A percentile compares a stretch with the other conserved stretches of the same genome.
Evolutionary conservation across 257 asterid species (phyloP).

Genomic region (Gardenia jasminoides): DNA sequence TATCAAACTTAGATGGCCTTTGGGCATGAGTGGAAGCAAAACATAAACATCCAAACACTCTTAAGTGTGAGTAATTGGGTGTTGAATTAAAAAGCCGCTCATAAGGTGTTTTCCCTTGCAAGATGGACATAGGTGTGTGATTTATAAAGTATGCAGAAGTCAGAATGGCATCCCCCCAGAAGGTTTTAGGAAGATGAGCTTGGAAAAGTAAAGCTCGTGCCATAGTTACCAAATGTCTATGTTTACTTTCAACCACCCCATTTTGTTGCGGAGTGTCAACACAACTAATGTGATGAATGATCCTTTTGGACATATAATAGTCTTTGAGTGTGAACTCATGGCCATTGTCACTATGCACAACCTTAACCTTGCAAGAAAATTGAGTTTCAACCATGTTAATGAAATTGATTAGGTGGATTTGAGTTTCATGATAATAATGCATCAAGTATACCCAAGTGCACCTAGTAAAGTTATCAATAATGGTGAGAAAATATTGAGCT

Average conservation of each 20-base stretch:
- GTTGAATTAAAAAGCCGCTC: not conserved
- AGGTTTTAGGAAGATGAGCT: not conserved
- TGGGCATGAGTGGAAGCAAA: not conserved
- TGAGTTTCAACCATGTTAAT: constrained; percentile 11
- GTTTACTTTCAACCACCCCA: constrained; percentile 10
- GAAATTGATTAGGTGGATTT: not conserved
- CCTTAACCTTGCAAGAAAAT: not conserved
- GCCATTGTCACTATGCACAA: constrained; percentile 3
- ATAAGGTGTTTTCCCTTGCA: constrained; percentile 10
- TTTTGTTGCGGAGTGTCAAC: constrained; percentile 12
- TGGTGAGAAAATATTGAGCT: constrained; percentile 17
- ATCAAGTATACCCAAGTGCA: constrained; percentile 14
- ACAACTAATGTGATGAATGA: constrained; percentile 21
- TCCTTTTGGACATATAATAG: constrained; percentile 2
- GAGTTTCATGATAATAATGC: not conserved
- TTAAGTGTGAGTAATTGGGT: not conserved
- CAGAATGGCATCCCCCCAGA: constrained; percentile 6
- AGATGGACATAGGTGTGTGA: constrained; percentile 5
- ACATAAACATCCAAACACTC: too few species aligned
- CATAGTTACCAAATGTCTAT: constrained; percentile 2
- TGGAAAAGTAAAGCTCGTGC: constrained; percentile 10
- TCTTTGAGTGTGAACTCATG: constrained; percentile 1
- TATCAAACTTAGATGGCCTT: not conserved
- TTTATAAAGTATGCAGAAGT: constrained; percentile 12
- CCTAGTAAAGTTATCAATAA: constrained; percentile 16